Base-by-base conservation (phyloP, 2,329 filamentous ascomycete genomes). In the Fonsecaea nubica region DNA sequence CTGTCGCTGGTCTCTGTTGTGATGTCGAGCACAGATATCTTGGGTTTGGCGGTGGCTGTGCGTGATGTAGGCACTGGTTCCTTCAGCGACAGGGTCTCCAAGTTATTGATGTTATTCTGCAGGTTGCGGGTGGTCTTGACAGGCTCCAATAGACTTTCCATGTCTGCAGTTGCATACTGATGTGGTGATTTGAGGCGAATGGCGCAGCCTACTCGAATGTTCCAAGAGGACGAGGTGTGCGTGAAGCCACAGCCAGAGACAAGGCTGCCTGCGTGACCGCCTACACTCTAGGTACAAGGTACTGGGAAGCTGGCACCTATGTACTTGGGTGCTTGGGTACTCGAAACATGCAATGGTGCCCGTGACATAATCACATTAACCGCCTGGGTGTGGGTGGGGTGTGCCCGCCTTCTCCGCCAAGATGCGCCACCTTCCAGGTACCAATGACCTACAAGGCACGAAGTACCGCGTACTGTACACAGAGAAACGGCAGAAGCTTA, bases 121-220 rank as follows among this genome's bases (percentile, higher is more conserved):
- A 81, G 82, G 53, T 78, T 79, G 85, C 84, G 4, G 80, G 82
- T 56, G 81, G 84, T 79, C 82, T 85, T 71, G 87, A 79, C 1
- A 82, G 85, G 9, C 80, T 85, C 60, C 54, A 71, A 77, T 32
- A 89, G 76, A 33, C 82, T 82, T 63, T 87, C 86, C 87, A 89
- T 89, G 33, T 58, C 73, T 30, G 12, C 15, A 30, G 48, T 50
- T 57, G 59, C 63, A 65, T 62, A 40, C 45, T 70, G 53, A 38
- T 38, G n/a, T 30, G 15, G 33, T 10, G 32, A 30, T 7, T 13
- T 40, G 45, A 30, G 25, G 12, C 8, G n/a, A 6, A 13, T 15
- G 15, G n/a, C 21, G 30, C 32, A 25, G n/a, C 9, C 18, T 15
- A 18, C 57, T 18, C 18, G 9, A 21, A 15, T 32, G 50, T 33